Percentiles rank a stretch among this genome's conserved stretches.
phyloP scores from a whole-genome alignment of 2,329 filamentous ascomycete genomes.

The Orbilia ellipsospora region DNA sequence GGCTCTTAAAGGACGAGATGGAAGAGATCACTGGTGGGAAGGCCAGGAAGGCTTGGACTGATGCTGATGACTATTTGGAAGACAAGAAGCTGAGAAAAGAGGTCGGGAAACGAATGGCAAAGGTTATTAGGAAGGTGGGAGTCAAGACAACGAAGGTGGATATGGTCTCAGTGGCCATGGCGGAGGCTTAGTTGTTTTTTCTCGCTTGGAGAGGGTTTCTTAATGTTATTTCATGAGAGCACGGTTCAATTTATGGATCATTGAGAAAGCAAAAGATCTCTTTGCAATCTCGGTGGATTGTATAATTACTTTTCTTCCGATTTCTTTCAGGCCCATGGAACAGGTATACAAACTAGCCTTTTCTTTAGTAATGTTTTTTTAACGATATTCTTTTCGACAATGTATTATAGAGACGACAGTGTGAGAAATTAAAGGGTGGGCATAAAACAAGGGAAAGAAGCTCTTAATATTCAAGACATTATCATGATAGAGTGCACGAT shows the following conservation, averaged over 20 bases:
- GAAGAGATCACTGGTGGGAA: constrained; percentile 41
- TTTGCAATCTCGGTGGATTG: no score
- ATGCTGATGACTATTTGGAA: constrained; percentile 44
- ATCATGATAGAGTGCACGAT: no score
- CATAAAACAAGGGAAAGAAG: not conserved
- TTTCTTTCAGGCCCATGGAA: no score
- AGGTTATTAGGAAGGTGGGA: constrained; percentile 37
- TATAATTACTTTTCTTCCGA: no score
- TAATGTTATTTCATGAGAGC: constrained; percentile 18
- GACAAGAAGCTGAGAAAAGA: constrained; percentile 50
- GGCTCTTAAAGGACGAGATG: constrained; percentile 43
- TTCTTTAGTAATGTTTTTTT: constrained; percentile 7
- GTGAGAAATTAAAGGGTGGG: not conserved
- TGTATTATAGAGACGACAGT: constrained; percentile 16
- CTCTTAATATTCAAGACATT: not conserved
- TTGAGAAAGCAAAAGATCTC: not conserved
- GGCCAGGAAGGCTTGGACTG: constrained; percentile 30
- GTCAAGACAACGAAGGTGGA: constrained; percentile 37
- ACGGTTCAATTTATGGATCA: not conserved
- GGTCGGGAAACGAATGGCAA: constrained; percentile 48
- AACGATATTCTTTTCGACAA: not conserved
- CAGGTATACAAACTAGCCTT: not conserved
- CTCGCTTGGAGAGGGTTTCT: constrained; percentile 5
- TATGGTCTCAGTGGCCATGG: not conserved
- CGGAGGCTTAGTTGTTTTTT: constrained; percentile 21